These are phyloP conservation scores for Metschnikowia corniflorae DNA, from an alignment of 805 yeast species.

Conservation along the genomic window DNA sequence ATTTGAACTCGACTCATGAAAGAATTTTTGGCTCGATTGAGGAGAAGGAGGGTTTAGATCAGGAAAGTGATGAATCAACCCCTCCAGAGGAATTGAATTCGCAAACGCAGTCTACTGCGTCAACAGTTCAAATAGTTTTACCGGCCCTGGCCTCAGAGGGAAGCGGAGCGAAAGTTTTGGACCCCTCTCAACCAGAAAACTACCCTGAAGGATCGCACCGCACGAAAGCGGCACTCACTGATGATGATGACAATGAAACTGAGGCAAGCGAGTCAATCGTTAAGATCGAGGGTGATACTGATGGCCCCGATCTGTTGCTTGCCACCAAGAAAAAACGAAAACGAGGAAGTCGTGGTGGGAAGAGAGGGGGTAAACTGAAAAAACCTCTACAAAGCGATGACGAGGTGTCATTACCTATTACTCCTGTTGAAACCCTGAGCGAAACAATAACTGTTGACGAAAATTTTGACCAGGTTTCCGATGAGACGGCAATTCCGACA, in stretches of 20 bases:
- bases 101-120: background rate
- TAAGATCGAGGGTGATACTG: conserved; percentile 6
- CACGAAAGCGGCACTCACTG: background rate
- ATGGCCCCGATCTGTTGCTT: conserved; percentile 11
- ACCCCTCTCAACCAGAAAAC: background rate
- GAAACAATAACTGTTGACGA: conserved; percentile 7
- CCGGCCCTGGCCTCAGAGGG: no score
- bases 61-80: background rate
- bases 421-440: conserved; percentile 7
- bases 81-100: background rate
- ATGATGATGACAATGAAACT: background rate
- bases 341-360: conserved; percentile 85
- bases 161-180: background rate
- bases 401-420: conserved; percentile 15
- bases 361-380: conserved; percentile 39
- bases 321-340: conserved; percentile 57
- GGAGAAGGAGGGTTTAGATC: background rate
- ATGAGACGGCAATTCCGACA: conserved; percentile 17
- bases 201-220: background rate
- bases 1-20: conserved; percentile 7
- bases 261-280: conserved; percentile 1
- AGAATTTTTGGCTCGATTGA: no score
- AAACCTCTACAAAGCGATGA: conserved; percentile 33
- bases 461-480: conserved; percentile 1
- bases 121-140: background rate